Evolutionary conservation across 2,329 filamentous ascomycete species (phyloP).

Genomic region (Drechslerella stenobrocha): DNA sequence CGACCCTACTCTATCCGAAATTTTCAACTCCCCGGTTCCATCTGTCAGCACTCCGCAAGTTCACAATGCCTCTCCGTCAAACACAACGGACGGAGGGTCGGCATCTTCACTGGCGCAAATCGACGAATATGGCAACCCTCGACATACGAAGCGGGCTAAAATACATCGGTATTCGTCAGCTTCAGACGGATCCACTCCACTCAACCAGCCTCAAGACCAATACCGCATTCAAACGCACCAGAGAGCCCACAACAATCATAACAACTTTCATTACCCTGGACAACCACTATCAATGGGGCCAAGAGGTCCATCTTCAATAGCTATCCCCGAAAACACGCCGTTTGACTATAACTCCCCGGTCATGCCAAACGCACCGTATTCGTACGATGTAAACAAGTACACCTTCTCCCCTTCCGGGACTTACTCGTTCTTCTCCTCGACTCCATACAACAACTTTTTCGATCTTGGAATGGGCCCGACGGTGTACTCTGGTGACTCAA

Average conservation of each 20-base stretch:
- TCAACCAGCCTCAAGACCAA: conserved; percentile 41
- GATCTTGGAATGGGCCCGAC: conserved; percentile 44
- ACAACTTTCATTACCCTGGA: conserved; percentile 37
- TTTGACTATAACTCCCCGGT: conserved; percentile 43
- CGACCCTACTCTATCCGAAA: conserved; percentile 45
- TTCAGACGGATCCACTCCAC: conserved; percentile 34
- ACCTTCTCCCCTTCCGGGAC: conserved; percentile 39
- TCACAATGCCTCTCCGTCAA: conserved; percentile 39
- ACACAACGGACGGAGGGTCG: conserved; percentile 42
- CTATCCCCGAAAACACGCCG: conserved; percentile 41
- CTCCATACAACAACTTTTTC: conserved; percentile 44
- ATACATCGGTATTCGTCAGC: conserved; percentile 39
- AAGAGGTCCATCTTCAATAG: conserved; percentile 28
- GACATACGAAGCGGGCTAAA: conserved; percentile 37
- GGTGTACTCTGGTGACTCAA: conserved; percentile 33
- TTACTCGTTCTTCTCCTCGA: conserved; percentile 46
- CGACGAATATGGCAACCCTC: conserved; percentile 39
- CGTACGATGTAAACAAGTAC: conserved; percentile 45
- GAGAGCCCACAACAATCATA: conserved; percentile 34
- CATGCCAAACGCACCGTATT: conserved; percentile 40
- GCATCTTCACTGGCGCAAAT: conserved; percentile 41
- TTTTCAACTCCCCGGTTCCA: conserved; percentile 44
- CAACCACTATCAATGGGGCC: conserved; percentile 39
- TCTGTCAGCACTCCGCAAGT: conserved; percentile 46
- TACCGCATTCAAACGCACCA: conserved; percentile 47